phyloP scores from a whole-genome alignment of 2,329 filamentous ascomycete genomes.

The Triangularia verruculosa region DNA sequence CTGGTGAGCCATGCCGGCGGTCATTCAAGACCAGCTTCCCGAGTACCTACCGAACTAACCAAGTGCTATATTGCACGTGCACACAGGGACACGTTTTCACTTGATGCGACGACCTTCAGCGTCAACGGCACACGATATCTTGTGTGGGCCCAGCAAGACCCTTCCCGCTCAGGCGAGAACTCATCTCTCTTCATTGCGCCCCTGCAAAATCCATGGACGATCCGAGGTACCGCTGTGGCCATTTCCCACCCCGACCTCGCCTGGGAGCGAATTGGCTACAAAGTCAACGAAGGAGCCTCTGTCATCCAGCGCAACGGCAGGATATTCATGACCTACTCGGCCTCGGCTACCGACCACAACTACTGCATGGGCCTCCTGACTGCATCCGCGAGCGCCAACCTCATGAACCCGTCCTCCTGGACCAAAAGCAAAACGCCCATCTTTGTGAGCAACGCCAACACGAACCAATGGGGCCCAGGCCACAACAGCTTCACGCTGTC shows the following conservation, averaged over 20 bases:
- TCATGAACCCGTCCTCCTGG: conserved; percentile 30
- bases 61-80: no score
- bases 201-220: conserved; percentile 31
- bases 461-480: conserved; percentile 31
- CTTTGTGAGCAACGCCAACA: conserved; percentile 29
- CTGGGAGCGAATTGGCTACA: conserved; percentile 27
- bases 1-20: conserved; percentile 15
- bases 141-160: conserved; percentile 33
- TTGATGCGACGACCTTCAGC: conserved; percentile 32
- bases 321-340: conserved; percentile 25
- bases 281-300: conserved; percentile 25
- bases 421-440: conserved; percentile 28
- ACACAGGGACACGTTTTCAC: conserved; percentile 30
- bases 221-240: conserved; percentile 23
- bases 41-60: no score
- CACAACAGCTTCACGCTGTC: conserved; percentile 33
- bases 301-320: conserved; percentile 24
- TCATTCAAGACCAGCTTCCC: neutral
- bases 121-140: conserved; percentile 31
- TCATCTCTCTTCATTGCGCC: conserved; percentile 29
- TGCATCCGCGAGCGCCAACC: conserved; percentile 22
- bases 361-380: conserved; percentile 31
- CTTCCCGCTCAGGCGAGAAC: conserved; percentile 24
- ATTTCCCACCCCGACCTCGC: conserved; percentile 21
- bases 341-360: conserved; percentile 30